phyloP scores from a whole-genome alignment of 371 early-diverging fungal species.

The Saksenaea oblongispora region DNA sequence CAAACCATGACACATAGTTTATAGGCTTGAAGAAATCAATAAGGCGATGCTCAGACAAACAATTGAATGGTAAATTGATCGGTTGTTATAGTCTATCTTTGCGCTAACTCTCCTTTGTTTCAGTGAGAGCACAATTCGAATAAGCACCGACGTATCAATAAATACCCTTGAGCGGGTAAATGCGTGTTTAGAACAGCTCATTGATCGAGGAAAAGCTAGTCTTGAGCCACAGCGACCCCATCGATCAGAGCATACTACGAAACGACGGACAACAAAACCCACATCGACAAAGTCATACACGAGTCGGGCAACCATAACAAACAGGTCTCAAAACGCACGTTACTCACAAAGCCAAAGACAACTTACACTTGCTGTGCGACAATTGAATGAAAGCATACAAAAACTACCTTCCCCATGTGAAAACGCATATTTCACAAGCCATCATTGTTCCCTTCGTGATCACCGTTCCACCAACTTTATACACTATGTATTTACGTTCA shows the following conservation, averaged over 20 bases:
- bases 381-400: neutral
- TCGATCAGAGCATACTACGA: neutral
- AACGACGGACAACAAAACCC: neutral
- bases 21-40: neutral
- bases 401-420: neutral
- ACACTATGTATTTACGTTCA: neutral
- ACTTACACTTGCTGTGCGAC: neutral
- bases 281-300: neutral
- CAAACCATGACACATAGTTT: neutral
- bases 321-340: neutral
- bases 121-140: neutral
- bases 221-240: neutral
- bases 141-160: neutral
- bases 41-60: neutral
- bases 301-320: neutral
- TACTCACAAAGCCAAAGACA: neutral
- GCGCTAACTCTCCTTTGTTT: neutral
- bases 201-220: neutral
- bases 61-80: neutral
- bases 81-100: neutral
- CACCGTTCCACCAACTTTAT: neutral
- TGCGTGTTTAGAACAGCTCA: neutral
- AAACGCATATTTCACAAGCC: neutral
- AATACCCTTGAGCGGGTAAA: neutral
- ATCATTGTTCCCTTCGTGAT: neutral